These are phyloP conservation scores for Pseudonitzschia multistriata DNA, from an alignment of 108 stramenopile species.

Conservation along the genomic window DNA sequence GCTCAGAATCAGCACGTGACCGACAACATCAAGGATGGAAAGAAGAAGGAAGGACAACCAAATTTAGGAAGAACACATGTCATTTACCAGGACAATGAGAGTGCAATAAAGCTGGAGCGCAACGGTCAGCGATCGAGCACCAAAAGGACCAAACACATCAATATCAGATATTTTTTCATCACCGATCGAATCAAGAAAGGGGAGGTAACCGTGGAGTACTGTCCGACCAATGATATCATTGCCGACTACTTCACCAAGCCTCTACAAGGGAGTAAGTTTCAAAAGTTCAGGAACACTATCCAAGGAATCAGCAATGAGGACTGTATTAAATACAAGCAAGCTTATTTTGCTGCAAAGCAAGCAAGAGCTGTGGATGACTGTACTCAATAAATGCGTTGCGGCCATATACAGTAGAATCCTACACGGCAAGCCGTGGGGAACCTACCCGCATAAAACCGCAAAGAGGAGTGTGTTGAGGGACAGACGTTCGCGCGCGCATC, in stretches of 20 bases:
- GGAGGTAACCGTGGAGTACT: constrained; percentile 25
- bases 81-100: constrained; percentile 47
- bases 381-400: too few relatives aligned
- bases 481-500: too few relatives aligned
- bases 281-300: constrained; percentile 7
- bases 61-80: background rate
- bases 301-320: background rate
- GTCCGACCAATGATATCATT: constrained; percentile 29
- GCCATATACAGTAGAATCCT: too few relatives aligned
- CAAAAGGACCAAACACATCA: constrained; percentile 22
- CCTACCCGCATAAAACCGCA: too few relatives aligned
- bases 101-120: constrained; percentile 32
- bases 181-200: constrained; percentile 23
- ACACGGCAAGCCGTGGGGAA: too few relatives aligned
- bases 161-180: constrained; percentile 37
- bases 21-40: too few relatives aligned
- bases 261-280: constrained; percentile 27
- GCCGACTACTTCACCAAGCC: constrained; percentile 30
- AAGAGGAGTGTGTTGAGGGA: too few relatives aligned
- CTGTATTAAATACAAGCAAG: background rate
- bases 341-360: too few relatives aligned
- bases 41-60: background rate
- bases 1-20: constrained; percentile 27
- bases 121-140: constrained; percentile 34
- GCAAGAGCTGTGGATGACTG: too few relatives aligned